phyloP scores from a whole-genome alignment of 345 rosid genomes.

The Euphorbia tirucalli region DNA sequence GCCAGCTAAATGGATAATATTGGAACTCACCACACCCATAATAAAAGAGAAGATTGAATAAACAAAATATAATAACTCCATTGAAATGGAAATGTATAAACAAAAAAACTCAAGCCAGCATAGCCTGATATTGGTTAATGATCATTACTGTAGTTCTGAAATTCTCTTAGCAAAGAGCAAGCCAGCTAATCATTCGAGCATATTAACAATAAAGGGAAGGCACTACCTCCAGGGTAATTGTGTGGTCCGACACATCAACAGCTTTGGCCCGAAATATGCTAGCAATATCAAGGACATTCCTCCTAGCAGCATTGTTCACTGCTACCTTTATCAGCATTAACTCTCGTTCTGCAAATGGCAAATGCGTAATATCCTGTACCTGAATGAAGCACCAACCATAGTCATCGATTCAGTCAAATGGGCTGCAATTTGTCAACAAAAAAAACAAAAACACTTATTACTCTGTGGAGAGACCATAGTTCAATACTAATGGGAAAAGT shows the following conservation, averaged over 20 bases:
- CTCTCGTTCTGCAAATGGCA: constrained; percentile 72
- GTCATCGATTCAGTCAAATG: not conserved
- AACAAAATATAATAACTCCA: no score
- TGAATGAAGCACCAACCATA: constrained; percentile 25
- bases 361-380: constrained; percentile 64
- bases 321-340: constrained; percentile 65
- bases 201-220: not conserved
- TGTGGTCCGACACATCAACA: constrained; percentile 72
- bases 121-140: no score
- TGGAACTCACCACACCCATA: no score
- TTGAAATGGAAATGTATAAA: no score
- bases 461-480: no score
- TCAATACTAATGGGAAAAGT: no score
- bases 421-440: not conserved
- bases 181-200: not conserved
- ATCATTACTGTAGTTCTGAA: not conserved
- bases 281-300: constrained; percentile 70
- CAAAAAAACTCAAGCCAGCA: no score
- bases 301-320: constrained; percentile 56
- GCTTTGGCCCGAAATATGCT: constrained; percentile 71
- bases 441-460: no score
- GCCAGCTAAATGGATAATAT: no score
- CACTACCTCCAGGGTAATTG: constrained; percentile 65
- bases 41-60: no score
- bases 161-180: not conserved